Percentiles rank a stretch among this genome's conserved stretches.
Evolutionary conservation across 192 early-diverging fungal genomes (phyloP).

Genomic region (Backusella tarrabulga): DNA sequence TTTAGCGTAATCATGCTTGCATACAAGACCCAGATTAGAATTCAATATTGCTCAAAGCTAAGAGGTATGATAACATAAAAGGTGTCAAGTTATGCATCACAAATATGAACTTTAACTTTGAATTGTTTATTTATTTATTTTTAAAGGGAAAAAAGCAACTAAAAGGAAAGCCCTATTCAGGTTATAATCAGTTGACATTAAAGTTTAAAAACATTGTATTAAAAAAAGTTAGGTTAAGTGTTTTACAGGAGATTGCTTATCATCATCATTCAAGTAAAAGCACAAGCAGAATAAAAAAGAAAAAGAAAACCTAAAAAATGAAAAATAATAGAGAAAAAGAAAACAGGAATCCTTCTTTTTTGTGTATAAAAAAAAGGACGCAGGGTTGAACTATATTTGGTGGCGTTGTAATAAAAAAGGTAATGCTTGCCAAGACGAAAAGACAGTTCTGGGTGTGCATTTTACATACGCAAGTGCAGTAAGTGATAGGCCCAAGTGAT

Average conservation of each 20-base stretch:
- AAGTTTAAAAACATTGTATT: neutral
- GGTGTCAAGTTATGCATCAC: neutral
- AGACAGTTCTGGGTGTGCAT: neutral
- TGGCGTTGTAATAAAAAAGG: conserved; percentile 1
- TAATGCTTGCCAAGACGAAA: conserved; percentile 5
- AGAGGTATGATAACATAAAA: neutral
- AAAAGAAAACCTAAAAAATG: neutral
- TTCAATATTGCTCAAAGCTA: neutral
- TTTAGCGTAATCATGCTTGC: conserved; percentile 2
- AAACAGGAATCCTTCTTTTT: conserved; percentile 2
- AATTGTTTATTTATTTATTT: neutral
- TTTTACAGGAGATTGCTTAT: neutral
- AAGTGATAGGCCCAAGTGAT: neutral
- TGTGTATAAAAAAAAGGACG: neutral
- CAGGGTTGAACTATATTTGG: neutral
- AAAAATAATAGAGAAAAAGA: neutral
- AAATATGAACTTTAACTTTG: neutral
- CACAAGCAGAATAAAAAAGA: conserved; percentile 1
- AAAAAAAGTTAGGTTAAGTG: neutral
- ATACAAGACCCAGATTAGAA: neutral
- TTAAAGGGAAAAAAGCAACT: neutral
- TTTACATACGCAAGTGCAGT: neutral
- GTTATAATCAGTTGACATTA: neutral
- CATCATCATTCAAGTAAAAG: neutral
- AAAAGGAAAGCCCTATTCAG: neutral